Evolutionary conservation across 257 asterid species (phyloP), one percentile per base, ranked within the genome.

Genomic region (Petunia axillaris): DNA sequence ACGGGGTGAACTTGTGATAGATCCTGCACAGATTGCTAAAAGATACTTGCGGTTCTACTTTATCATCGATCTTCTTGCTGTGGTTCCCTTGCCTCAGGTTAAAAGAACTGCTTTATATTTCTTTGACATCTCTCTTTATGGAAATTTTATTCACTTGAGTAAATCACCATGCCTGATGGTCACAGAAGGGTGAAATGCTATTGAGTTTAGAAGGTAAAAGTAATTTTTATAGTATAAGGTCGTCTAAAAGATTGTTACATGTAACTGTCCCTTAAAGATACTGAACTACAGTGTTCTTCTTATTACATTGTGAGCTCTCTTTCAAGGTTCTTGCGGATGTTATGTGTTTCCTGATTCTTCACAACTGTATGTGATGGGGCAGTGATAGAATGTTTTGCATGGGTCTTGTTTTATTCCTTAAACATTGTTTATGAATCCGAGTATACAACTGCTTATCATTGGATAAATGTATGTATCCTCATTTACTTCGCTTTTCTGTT

Each of bases 31-130:
- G 88, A 96, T 96, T 78, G 99, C 98, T 48, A 94, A 96, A 84
- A 88, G 98, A 86, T 96, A 96, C 91, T 73, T 96, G 95, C 87
- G 91, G 86, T 88, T 79, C 89, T 87, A 96, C 64, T 96, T 96
- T 75, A 89, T 96, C 83, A 85, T 96, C 63, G 99, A 96, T 90
- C 89, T 96, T 85, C 97, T 96, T 75, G 88, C 99, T 0, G 92
- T 94, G 83, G 94, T 96, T 81, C 99, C 99, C 55, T 89, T 96
- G 77, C 99, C 99, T 73, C 98, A 96, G 98, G 99, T 96, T 75
- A 81, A 86, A 75, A 46, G 80, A 76, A 82, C 64, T 38, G 50
- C 53, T 41, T 44, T 73, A 83, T 48, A 39, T 74, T 36, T 38
- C 54, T 70, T 80, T 8, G 63, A 37, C 81, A 38, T 53, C 11